Conservation (phyloP, 2,329 filamentous ascomycete species). For the Talaromyces sp. region DNA sequence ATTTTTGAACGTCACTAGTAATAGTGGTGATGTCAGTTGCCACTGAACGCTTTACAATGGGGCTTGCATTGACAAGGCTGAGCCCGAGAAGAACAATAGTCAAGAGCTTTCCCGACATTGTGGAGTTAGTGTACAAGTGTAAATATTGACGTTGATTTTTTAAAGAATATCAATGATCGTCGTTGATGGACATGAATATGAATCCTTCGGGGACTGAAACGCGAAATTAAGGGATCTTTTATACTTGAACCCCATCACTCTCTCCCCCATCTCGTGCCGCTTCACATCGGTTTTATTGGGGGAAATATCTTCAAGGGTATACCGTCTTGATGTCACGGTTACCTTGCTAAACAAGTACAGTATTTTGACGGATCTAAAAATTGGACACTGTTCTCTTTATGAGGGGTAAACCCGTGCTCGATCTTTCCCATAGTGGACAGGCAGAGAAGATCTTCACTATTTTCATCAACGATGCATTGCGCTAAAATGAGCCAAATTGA, state of each 20-base stretch:
- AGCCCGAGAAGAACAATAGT: constrained; percentile 3
- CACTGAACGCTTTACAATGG: constrained; percentile 10
- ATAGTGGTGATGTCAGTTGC: constrained; percentile 7
- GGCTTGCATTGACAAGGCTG: constrained; percentile 5
- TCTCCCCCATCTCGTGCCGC: background rate
- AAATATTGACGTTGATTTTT: background rate
- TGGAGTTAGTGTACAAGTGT: background rate
- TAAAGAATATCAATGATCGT: background rate
- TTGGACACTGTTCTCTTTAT: background rate
- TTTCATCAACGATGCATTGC: background rate
- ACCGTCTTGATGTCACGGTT: background rate
- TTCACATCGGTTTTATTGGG: background rate
- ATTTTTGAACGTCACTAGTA: background rate
- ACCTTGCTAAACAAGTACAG: background rate
- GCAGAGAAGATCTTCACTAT: background rate
- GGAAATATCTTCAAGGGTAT: background rate
- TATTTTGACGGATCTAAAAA: background rate
- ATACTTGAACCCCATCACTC: background rate
- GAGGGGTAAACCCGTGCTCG: background rate
- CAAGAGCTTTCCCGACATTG: constrained; percentile 1
- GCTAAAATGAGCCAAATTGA: background rate
- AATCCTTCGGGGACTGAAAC: background rate
- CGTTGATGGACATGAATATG: background rate
- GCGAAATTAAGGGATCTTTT: background rate
- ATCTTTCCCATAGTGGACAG: background rate